Percentiles rank a stretch among this genome's conserved stretches.
phyloP scores from a whole-genome alignment of 2,329 filamentous ascomycete species.

The Hypocrella siamensis region DNA sequence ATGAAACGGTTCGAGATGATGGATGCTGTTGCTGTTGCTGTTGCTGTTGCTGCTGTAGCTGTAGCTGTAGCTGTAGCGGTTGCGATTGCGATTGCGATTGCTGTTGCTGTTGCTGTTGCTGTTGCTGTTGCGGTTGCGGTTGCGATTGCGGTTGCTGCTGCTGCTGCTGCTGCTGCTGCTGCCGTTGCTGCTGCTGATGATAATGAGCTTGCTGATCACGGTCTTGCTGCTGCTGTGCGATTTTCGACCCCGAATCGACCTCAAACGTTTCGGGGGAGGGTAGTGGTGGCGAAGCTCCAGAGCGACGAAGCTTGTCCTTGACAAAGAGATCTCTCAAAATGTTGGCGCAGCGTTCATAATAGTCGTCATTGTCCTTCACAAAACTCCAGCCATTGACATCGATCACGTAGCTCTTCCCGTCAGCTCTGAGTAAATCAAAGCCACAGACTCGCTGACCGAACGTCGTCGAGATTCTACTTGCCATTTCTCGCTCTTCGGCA shows the following conservation, averaged over 20 bases:
- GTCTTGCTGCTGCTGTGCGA: slow-evolving; percentile 19
- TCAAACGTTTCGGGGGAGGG: slow-evolving; percentile 32
- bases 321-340: slow-evolving; percentile 84
- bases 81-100: no score
- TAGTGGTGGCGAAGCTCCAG: slow-evolving; percentile 40
- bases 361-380: slow-evolving; percentile 97
- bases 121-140: no score
- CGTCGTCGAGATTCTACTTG: slow-evolving; percentile 73
- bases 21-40: slow-evolving; percentile 22
- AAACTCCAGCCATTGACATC: slow-evolving; percentile 99
- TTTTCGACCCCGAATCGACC: slow-evolving; percentile 22
- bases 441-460: slow-evolving; percentile 95
- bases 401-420: slow-evolving; percentile 88
- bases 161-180: no score
- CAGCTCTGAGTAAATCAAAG: slow-evolving; percentile 81
- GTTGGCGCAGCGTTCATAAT: slow-evolving; percentile 80
- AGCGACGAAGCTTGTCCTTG: slow-evolving; percentile 53
- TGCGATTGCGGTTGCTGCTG: no score
- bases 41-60: no score
- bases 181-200: slow-evolving; percentile 9
- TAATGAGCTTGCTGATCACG: slow-evolving; percentile 16
- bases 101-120: no score
- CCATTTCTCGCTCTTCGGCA: slow-evolving; percentile 69
- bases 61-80: no score
- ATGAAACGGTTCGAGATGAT: background rate